phyloP scores from a whole-genome alignment of 768 basidiomycete genomes.

The Mycena galericulata region DNA sequence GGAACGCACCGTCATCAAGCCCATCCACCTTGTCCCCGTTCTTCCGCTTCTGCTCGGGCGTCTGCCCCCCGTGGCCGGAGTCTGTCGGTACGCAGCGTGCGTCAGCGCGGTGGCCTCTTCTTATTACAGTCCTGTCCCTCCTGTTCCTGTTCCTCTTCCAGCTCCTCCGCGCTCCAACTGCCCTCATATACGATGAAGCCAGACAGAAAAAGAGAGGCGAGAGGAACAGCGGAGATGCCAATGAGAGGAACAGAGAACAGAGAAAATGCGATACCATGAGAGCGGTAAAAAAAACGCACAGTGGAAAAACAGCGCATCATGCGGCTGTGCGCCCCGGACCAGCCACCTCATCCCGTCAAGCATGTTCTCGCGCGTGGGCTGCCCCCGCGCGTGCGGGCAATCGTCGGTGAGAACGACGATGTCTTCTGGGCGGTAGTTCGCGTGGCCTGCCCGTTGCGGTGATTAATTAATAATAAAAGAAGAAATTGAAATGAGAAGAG shows the following conservation, averaged over 20 bases:
- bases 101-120: not conserved
- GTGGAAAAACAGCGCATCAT: slow-evolving; percentile 73
- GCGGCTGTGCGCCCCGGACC: slow-evolving; percentile 58
- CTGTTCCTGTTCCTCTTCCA: too few species aligned
- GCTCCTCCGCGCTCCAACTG: too few species aligned
- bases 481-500: too few species aligned
- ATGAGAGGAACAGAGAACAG: too few species aligned
- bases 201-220: too few species aligned
- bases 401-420: slow-evolving; percentile 79
- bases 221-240: too few species aligned
- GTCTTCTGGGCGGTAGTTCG: slow-evolving; percentile 67
- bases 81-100: slow-evolving; percentile 53
- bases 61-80: slow-evolving; percentile 95
- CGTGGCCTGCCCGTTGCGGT: slow-evolving; percentile 56
- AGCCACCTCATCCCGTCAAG: slow-evolving; percentile 69
- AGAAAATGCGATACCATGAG: too few species aligned
- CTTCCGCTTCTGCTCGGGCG: slow-evolving; percentile 67
- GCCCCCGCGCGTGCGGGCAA: slow-evolving; percentile 49
- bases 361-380: slow-evolving; percentile 61
- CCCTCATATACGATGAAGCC: too few species aligned
- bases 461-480: too few species aligned
- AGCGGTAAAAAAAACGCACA: slow-evolving; percentile 62
- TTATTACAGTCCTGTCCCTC: not conserved
- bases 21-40: slow-evolving; percentile 87
- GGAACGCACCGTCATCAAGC: slow-evolving; percentile 72